Evolutionary conservation across 257 asterid species (phyloP).

Genomic region (Avicennia marina): DNA sequence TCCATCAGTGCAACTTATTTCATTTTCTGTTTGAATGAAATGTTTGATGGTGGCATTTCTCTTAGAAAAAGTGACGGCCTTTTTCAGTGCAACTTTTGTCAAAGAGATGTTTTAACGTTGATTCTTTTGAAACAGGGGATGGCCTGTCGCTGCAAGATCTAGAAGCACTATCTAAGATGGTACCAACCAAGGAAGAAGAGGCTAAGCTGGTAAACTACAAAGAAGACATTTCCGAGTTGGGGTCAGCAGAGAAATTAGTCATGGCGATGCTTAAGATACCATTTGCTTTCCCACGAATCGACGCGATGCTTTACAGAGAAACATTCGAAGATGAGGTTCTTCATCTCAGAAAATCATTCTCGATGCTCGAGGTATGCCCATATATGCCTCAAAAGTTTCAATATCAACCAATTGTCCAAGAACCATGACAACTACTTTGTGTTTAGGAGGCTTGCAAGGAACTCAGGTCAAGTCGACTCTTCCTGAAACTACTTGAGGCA

Average conservation of each 20-base stretch:
- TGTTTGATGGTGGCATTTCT: no score
- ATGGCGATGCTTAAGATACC: slow-evolving; percentile 71
- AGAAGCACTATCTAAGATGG: slow-evolving; percentile 87
- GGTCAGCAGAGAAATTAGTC: slow-evolving; percentile 84
- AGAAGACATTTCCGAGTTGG: slow-evolving; percentile 65
- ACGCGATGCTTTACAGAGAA: slow-evolving; percentile 86
- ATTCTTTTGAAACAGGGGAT: slow-evolving; percentile 43
- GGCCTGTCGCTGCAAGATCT: slow-evolving; percentile 80
- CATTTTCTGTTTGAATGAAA: no score
- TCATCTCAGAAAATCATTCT: slow-evolving; percentile 82
- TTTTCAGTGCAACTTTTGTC: no score
- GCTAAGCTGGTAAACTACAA: slow-evolving; percentile 59
- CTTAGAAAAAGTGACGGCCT: no score
- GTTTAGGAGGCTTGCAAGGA: slow-evolving; percentile 90
- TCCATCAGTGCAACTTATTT: not conserved
- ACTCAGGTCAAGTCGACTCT: slow-evolving; percentile 84
- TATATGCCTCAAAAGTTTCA: not conserved
- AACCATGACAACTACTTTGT: not conserved
- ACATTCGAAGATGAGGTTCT: slow-evolving; percentile 79
- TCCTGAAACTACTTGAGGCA: slow-evolving; percentile 86
- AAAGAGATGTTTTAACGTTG: no score
- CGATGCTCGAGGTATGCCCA: slow-evolving; percentile 70
- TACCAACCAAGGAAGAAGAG: slow-evolving; percentile 85
- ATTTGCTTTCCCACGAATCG: slow-evolving; percentile 69
- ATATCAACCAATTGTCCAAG: no score